These are phyloP conservation scores for Ochromonadaceae sp. DNA, from an alignment of 352 stramenopile species.

Conservation along the genomic window DNA sequence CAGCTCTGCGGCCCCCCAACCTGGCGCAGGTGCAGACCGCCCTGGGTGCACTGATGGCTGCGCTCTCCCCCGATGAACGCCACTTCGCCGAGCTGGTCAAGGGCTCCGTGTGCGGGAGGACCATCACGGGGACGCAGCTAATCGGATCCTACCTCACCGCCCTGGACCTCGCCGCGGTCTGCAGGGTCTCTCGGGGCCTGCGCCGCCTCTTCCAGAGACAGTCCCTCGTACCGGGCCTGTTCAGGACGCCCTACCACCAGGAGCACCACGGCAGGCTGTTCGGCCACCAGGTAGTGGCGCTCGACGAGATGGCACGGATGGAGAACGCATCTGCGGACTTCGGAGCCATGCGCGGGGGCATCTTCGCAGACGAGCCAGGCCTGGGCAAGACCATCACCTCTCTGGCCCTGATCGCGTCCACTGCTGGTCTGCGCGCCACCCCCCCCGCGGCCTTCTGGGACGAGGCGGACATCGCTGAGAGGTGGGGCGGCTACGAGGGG, in stretches of 20 bases:
- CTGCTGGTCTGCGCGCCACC: conserved; percentile 31
- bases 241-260: not conserved
- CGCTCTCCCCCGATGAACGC: not conserved
- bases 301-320: conserved; percentile 34
- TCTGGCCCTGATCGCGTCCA: conserved; percentile 49
- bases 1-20: not conserved
- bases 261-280: conserved; percentile 28
- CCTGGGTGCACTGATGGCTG: not conserved
- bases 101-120: not conserved
- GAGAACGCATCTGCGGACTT: conserved; percentile 26
- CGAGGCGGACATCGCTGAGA: conserved; percentile 23
- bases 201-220: not conserved
- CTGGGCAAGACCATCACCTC: conserved; percentile 68
- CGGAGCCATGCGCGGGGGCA: conserved; percentile 37
- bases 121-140: not conserved
- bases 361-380: conserved; percentile 62
- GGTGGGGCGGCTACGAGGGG: conserved; percentile 20
- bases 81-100: not conserved
- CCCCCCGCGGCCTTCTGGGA: conserved; percentile 39
- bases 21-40: not conserved
- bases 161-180: not conserved
- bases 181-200: not conserved
- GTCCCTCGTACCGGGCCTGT: not conserved
- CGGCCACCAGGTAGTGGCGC: conserved; percentile 35
- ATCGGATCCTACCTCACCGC: not conserved